Evolutionary conservation across 306 rosid species (phyloP).

Genomic region (Vigna angularis): DNA sequence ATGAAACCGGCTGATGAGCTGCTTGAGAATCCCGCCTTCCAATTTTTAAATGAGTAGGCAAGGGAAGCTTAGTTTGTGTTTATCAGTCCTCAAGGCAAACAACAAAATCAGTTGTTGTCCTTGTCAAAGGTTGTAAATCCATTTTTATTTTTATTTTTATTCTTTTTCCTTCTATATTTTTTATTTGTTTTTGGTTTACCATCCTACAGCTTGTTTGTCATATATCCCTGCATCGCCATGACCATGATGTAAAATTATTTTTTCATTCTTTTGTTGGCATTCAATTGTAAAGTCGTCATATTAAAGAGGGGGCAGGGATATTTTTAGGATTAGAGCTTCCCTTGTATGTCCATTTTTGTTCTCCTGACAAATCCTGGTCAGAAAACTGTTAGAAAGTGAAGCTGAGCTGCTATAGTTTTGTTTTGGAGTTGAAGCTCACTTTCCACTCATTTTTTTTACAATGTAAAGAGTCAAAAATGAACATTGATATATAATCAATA

Average conservation of each 20-base stretch:
- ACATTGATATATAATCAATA: conserved; percentile 42
- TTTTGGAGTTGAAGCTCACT: conserved; percentile 53
- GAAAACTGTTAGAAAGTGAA: conserved; percentile 49
- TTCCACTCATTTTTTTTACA: conserved; percentile 56
- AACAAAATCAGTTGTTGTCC: conserved; percentile 49
- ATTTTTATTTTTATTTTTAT: conserved; percentile 33
- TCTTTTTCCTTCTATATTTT: conserved; percentile 1
- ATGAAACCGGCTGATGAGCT: conserved; percentile 87
- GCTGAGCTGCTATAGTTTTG: conserved; percentile 43
- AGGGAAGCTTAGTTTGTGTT: conserved; percentile 52
- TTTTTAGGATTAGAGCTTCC: conserved; percentile 51
- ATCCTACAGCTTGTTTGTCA: conserved; percentile 42
- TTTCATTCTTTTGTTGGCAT: conserved; percentile 80
- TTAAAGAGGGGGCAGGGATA: conserved; percentile 57
- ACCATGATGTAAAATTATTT: conserved; percentile 69
- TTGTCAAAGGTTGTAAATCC: conserved; percentile 69
- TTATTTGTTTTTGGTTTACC: neutral
- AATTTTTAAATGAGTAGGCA: conserved; percentile 88
- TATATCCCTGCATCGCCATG: conserved; percentile 47
- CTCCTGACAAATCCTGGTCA: conserved; percentile 41
- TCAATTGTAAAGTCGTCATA: conserved; percentile 62
- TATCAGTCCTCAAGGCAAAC: conserved; percentile 49
- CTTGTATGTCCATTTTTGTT: conserved; percentile 36
- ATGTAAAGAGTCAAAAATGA: conserved; percentile 58
- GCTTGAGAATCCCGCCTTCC: conserved; percentile 88